Conservation (phyloP, 78 protist species). For the Guillardia theta region DNA sequence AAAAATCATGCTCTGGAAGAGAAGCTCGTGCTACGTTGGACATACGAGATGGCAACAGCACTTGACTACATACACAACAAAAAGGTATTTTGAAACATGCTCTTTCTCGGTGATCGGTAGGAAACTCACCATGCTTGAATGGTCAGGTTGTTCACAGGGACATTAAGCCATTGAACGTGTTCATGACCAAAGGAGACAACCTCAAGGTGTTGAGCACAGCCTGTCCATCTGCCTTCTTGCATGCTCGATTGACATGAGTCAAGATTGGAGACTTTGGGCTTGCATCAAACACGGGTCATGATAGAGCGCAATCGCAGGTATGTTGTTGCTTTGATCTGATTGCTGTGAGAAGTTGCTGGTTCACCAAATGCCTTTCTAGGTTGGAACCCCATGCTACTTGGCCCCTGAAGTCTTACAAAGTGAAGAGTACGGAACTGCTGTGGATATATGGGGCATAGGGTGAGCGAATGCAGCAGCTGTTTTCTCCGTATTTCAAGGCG, state of each 20-base stretch:
- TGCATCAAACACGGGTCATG: slow-evolving; percentile 46
- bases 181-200: slow-evolving; percentile 37
- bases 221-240: neutral
- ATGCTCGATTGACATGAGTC: neutral
- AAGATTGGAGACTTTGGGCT: slow-evolving; percentile 94
- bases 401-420: neutral
- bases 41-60: neutral
- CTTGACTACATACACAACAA: neutral
- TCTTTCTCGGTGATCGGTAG: too few species aligned
- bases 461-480: too few species aligned
- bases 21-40: neutral
- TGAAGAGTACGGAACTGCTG: neutral
- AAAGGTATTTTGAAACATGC: too few species aligned
- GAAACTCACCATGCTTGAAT: too few species aligned
- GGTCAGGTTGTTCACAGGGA: slow-evolving; percentile 92
- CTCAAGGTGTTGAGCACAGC: neutral
- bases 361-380: neutral
- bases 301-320: neutral
- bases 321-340: neutral
- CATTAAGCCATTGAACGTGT: slow-evolving; percentile 79
- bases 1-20: neutral
- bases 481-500: too few species aligned
- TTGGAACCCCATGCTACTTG: slow-evolving; percentile 17
- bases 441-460: slow-evolving; percentile 26
- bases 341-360: neutral